Evolutionary conservation across 768 basidiomycete genomes (phyloP).

Genomic region (Pisolithus orientalis): DNA sequence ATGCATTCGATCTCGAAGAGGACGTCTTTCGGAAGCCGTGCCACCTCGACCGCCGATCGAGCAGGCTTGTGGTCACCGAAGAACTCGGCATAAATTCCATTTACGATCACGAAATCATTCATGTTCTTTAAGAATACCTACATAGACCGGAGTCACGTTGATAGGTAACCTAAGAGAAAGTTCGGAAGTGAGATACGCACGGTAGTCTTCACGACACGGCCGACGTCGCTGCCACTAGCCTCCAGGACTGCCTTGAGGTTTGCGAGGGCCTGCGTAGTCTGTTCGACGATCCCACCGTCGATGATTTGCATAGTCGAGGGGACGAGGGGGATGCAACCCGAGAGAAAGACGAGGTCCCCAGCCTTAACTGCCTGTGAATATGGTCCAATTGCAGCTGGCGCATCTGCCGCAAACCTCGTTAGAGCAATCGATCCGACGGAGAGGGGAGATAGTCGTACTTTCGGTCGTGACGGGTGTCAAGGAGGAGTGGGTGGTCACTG

Average conservation of each 20-base stretch:
- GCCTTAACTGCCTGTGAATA: conserved; percentile 85
- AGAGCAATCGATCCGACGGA: background rate
- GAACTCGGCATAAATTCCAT: conserved; percentile 73
- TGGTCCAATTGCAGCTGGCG: conserved; percentile 77
- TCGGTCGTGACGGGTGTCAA: conserved; percentile 30
- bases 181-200: conserved; percentile 39
- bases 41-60: conserved; percentile 85
- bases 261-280: conserved; percentile 78
- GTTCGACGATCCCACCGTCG: conserved; percentile 66
- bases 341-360: conserved; percentile 81
- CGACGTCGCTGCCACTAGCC: conserved; percentile 71
- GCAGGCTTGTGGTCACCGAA: conserved; percentile 93
- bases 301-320: conserved; percentile 68
- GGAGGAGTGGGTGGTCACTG: conserved; percentile 30
- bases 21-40: conserved; percentile 84
- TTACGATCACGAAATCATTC: conserved; percentile 83
- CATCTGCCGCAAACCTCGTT: conserved; percentile 37
- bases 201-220: conserved; percentile 87
- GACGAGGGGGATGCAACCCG: conserved; percentile 83
- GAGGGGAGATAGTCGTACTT: conserved; percentile 8
- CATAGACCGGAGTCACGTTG: background rate
- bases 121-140: conserved; percentile 91
- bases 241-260: conserved; percentile 83
- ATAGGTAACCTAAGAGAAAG: background rate
- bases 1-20: conserved; percentile 91